These are phyloP conservation scores for Punica granatum DNA, from an alignment of 345 rosid genomes.

Conservation along the genomic window DNA sequence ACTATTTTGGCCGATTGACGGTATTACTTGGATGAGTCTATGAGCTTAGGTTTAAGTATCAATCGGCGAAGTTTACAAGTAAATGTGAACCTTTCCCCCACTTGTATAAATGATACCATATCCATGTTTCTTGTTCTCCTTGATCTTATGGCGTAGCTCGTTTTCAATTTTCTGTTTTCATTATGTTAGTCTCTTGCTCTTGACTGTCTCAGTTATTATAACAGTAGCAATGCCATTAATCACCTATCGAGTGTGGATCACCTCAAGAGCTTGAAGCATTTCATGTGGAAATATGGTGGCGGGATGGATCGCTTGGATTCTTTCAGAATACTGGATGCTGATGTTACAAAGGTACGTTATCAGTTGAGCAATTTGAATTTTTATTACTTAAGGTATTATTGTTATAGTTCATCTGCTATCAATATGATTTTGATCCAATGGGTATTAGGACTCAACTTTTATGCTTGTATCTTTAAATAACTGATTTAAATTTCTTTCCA, in stretches of 20 bases:
- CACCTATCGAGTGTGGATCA: conserved; percentile 67
- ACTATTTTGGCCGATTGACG: not conserved
- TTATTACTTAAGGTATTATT: not conserved
- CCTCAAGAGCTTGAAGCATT: conserved; percentile 70
- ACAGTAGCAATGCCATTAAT: conserved; percentile 55
- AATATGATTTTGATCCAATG: not conserved
- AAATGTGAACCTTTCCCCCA: not conserved
- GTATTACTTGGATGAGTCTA: too few relatives aligned
- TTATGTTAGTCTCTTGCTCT: not conserved
- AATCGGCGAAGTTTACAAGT: not conserved
- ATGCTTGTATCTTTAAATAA: too few relatives aligned
- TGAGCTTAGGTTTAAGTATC: too few relatives aligned
- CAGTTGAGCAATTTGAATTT: not conserved
- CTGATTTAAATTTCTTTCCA: too few relatives aligned
- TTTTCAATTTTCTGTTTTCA: not conserved
- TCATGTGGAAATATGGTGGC: conserved; percentile 64
- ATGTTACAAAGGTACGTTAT: conserved; percentile 50
- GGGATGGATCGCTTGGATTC: conserved; percentile 45
- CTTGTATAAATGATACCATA: too few relatives aligned
- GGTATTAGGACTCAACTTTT: not conserved
- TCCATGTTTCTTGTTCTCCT: not conserved
- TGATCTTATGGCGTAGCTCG: not conserved
- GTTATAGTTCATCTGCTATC: not conserved
- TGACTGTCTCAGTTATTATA: conserved; percentile 6
- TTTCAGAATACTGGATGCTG: conserved; percentile 47